Evolutionary conservation across 768 basidiomycete species (phyloP).

Genomic region (Fomitopsis serialis): DNA sequence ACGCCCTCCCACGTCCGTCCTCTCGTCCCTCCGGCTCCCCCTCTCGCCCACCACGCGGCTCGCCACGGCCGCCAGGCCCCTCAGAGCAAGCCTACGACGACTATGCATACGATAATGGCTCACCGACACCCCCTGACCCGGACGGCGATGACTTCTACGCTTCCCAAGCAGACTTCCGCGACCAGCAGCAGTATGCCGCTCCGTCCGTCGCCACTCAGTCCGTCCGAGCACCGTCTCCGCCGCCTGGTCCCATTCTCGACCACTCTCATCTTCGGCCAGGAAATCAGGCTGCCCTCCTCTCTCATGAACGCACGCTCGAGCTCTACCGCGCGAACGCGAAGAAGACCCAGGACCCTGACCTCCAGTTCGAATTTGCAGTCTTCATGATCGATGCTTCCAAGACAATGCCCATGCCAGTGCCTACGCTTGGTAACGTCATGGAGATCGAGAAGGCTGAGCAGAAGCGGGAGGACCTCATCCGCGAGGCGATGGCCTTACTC

Average conservation of each 20-base stretch:
- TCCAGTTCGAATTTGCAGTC: slow-evolving; percentile 97
- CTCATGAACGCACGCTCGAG: slow-evolving; percentile 93
- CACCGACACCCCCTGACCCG: slow-evolving; percentile 14
- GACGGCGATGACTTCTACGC: slow-evolving; percentile 24
- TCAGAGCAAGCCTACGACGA: slow-evolving; percentile 11
- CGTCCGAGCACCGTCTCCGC: slow-evolving; percentile 61
- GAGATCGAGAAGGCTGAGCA: slow-evolving; percentile 76
- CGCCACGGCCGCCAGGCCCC: slow-evolving; percentile 6
- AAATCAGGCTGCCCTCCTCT: slow-evolving; percentile 86
- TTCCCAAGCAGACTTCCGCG: slow-evolving; percentile 18
- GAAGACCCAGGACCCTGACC: slow-evolving; percentile 96
- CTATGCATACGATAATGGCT: slow-evolving; percentile 4
- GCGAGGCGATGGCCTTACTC: slow-evolving; percentile 82
- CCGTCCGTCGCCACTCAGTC: slow-evolving; percentile 22
- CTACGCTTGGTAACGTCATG: slow-evolving; percentile 67
- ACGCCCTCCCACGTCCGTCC: slow-evolving; percentile 7
- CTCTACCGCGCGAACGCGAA: slow-evolving; percentile 97
- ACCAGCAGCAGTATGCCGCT: slow-evolving; percentile 10
- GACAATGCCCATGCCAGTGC: slow-evolving; percentile 71
- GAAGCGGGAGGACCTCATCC: slow-evolving; percentile 82
- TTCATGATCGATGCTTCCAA: slow-evolving; percentile 99
- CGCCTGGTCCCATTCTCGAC: slow-evolving; percentile 70
- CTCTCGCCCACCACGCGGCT: slow-evolving; percentile 11
- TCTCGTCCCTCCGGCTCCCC: slow-evolving; percentile 7
- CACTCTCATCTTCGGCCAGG: slow-evolving; percentile 93